A percentile compares a stretch with the other conserved stretches of the same genome.
Conservation (phyloP, 2,329 filamentous ascomycete species). For the Penicillium sumatraense region DNA sequence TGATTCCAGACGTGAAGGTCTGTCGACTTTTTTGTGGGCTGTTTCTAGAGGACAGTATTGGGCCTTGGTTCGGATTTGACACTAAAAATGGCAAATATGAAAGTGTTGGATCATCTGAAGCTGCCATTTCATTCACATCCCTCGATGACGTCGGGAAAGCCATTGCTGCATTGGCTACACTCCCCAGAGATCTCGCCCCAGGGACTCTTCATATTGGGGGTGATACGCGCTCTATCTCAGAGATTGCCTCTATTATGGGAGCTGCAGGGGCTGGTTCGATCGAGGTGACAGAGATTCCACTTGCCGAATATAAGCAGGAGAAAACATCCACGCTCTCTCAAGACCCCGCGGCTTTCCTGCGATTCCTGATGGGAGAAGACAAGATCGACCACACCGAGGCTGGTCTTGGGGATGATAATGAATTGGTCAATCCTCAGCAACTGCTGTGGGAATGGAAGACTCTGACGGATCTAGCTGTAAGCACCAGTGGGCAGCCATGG, state of each 20-base stretch:
- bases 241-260: conserved; percentile 15
- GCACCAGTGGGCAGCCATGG: conserved; percentile 32
- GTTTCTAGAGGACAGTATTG: not conserved
- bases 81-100: conserved; percentile 32
- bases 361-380: conserved; percentile 42
- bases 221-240: conserved; percentile 13
- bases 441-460: conserved; percentile 37
- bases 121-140: conserved; percentile 36
- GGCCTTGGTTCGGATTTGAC: conserved; percentile 1
- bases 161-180: conserved; percentile 31
- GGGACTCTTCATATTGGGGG: conserved; percentile 13
- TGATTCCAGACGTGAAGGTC: not conserved
- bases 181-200: conserved; percentile 21
- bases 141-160: conserved; percentile 36
- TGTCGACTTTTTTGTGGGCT: not conserved
- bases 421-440: conserved; percentile 34
- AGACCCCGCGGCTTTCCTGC: conserved; percentile 33
- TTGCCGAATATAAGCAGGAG: conserved; percentile 30
- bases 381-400: conserved; percentile 27
- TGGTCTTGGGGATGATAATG: conserved; percentile 34
- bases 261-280: conserved; percentile 12
- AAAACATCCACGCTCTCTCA: conserved; percentile 22
- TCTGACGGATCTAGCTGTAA: conserved; percentile 30
- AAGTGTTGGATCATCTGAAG: conserved; percentile 29
- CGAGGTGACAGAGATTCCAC: conserved; percentile 7